These are phyloP conservation scores for Pseudogymnoascus sp. DNA, from an alignment of 2,329 filamentous ascomycete species.

Conservation along the genomic window DNA sequence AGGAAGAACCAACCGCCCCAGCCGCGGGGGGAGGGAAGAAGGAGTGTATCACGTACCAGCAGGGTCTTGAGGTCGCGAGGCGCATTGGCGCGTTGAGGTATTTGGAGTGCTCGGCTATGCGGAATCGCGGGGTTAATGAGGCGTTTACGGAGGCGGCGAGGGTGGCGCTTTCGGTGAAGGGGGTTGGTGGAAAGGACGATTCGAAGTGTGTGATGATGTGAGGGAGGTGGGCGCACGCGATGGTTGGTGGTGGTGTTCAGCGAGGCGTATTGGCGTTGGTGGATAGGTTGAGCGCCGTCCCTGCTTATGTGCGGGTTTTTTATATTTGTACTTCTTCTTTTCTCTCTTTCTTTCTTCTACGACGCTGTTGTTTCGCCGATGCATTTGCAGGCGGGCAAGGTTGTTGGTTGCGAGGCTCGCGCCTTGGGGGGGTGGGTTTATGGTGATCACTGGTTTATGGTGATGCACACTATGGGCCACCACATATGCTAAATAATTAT, in stretches of 20 bases:
- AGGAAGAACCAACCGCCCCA: slow-evolving; percentile 40
- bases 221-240: slow-evolving; percentile 6
- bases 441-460: too few species aligned
- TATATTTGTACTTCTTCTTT: background rate
- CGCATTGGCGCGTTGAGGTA: slow-evolving; percentile 90
- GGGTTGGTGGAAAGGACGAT: slow-evolving; percentile 51
- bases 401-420: background rate
- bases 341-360: background rate
- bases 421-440: too few species aligned
- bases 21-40: slow-evolving; percentile 48
- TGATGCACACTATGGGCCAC: background rate
- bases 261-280: slow-evolving; percentile 9
- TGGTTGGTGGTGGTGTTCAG: background rate
- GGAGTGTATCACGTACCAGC: slow-evolving; percentile 80
- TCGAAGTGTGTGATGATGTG: slow-evolving; percentile 58
- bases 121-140: slow-evolving; percentile 96
- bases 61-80: slow-evolving; percentile 84
- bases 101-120: slow-evolving; percentile 96
- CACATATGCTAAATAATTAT: background rate
- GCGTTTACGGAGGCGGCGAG: slow-evolving; percentile 96
- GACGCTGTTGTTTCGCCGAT: background rate
- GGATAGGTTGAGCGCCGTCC: slow-evolving; percentile 7
- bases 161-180: slow-evolving; percentile 73
- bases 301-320: background rate
- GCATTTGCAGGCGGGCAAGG: background rate